Conservation (phyloP, 208 protist genomes). For the Crithidia bombi region DNA sequence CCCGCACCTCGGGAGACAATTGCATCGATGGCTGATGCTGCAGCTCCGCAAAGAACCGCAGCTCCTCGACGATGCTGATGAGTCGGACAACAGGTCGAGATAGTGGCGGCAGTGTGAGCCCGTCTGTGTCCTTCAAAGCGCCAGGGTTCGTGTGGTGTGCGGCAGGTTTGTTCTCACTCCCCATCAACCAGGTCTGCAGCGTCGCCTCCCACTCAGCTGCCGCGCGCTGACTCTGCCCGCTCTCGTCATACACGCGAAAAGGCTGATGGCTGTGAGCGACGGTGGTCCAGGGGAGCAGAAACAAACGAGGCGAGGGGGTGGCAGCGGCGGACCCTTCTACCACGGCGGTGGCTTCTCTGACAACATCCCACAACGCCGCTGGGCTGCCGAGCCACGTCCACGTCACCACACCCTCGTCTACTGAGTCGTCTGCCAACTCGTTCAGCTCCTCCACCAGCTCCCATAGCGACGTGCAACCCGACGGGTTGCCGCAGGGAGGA, state of each 20-base stretch:
- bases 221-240: conserved; percentile 50
- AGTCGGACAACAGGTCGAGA: conserved; percentile 42
- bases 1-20: conserved; percentile 18
- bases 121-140: background rate
- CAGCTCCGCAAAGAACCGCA: conserved; percentile 41
- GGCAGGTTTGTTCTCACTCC: background rate
- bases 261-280: conserved; percentile 62
- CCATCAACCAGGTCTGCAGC: conserved; percentile 41
- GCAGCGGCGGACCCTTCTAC: background rate
- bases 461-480: conserved; percentile 37
- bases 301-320: conserved; percentile 10
- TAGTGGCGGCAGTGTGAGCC: background rate
- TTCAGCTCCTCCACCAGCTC: conserved; percentile 55
- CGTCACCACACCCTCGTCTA: background rate
- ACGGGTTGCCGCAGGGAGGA: conserved; percentile 15
- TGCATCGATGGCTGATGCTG: conserved; percentile 7
- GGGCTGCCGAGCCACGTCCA: conserved; percentile 71
- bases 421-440: conserved; percentile 12
- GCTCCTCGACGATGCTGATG: conserved; percentile 58
- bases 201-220: conserved; percentile 47
- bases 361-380: conserved; percentile 39
- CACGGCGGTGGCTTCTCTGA: conserved; percentile 2
- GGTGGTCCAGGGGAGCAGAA: conserved; percentile 81
- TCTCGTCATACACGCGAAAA: conserved; percentile 87
- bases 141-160: background rate